Base-by-base conservation (phyloP, 495 filamentous ascomycete genomes). In the Podospora anserina region DNA sequence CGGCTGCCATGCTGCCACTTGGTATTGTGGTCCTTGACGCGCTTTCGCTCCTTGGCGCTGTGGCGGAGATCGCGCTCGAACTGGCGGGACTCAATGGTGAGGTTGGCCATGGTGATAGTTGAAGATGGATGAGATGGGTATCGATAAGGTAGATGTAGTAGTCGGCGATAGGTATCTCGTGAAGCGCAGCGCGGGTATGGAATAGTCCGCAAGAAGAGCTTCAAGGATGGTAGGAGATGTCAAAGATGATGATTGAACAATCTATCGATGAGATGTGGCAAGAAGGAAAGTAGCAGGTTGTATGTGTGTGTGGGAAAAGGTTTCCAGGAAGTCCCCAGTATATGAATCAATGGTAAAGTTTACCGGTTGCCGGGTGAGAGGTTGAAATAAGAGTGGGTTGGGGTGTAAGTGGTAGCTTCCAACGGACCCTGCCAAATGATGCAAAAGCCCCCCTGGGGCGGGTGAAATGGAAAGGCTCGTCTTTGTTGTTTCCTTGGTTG, bases 11-110 rank as follows among this genome's bases (percentile, higher is more conserved):
- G 72, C 20, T 72, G 69, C 82, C 82, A 84, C 72, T 84, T 84
- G 54, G 71, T 63, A 16, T 64, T 63, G 9, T 76, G 75, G 68
- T 82, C 78, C 72, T 82, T 83, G 77, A 65, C 68, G 64, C 81
- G 80, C 76, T 81, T 82, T 69, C 75, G 77, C 71, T 80, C 80
- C 64, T 77, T 74, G 59, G 74, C 72, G 55, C 72, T 75, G 71
- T 79, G 78, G 70, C 82, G 81, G 57, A 84, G 69, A 71, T 84
- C 82, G 44, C 81, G 81, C 61, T 81, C 74, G 57, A 66, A 72
- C 60, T 75, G 55, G n/a, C 7, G 71, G 26, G 68, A 54, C 30
- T 73, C 69, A 64, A 64, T 26, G 15, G 39, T 49, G n/a, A 60
- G 26, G 62, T 74, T 58, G 18, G 69, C 70, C 69, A 75, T 75